These are phyloP conservation scores for Penicillium argentinense DNA, from an alignment of 495 filamentous ascomycete genomes.

Conservation along the genomic window DNA sequence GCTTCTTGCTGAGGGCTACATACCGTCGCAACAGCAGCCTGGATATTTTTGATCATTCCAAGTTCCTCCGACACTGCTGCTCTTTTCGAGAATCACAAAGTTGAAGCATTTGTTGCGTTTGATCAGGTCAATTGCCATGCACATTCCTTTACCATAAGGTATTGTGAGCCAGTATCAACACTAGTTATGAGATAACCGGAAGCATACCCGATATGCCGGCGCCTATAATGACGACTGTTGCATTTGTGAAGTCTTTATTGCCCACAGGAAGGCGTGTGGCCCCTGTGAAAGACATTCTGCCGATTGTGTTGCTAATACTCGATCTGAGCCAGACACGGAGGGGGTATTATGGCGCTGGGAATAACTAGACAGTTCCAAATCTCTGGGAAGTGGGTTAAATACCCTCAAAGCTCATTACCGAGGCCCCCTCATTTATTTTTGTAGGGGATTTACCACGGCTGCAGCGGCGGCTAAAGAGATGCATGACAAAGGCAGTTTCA, in stretches of 20 bases:
- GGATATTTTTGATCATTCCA: constrained; percentile 58
- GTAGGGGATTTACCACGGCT: no score
- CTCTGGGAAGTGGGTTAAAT: no score
- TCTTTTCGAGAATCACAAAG: constrained; percentile 56
- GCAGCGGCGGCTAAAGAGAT: no score
- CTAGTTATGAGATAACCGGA: no score
- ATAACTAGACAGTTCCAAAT: no score
- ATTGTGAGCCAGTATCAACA: background rate
- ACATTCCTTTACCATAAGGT: constrained; percentile 46
- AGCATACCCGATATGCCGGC: constrained; percentile 47
- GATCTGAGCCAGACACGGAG: no score
- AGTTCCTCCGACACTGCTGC: constrained; percentile 53
- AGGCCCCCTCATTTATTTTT: no score
- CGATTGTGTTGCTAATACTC: no score
- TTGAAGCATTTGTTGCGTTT: constrained; percentile 51
- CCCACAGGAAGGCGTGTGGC: constrained; percentile 23
- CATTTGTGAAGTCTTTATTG: constrained; percentile 37
- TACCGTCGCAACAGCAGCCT: constrained; percentile 54
- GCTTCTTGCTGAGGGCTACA: background rate
- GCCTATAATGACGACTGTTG: constrained; percentile 55
- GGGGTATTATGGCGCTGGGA: no score
- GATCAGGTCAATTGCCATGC: constrained; percentile 59
- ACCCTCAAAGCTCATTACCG: no score
- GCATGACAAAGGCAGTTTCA: no score
- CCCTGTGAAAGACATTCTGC: constrained; percentile 9